Base-by-base conservation (phyloP, 2,329 filamentous ascomycete genomes). In the Exophiala viscosa region DNA sequence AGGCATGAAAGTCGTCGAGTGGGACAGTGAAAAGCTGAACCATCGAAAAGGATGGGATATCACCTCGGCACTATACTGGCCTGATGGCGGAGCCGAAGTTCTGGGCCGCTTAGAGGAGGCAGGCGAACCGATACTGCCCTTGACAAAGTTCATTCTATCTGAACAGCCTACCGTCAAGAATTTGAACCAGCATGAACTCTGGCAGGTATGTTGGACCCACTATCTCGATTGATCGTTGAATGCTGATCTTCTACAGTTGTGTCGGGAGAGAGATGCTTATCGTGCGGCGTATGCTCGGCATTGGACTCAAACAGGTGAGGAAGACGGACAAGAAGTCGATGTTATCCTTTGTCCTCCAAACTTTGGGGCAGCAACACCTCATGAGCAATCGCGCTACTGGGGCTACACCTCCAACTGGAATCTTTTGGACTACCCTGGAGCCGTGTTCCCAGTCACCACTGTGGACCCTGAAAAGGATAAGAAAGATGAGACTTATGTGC, bases 361-460 rank as follows among this genome's bases (percentile, higher is more conserved):
- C 10, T 52, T 55, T 5, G 48, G 48, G 3, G 45, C 55, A 6
- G 59, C 59, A 10, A 78, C 75, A 2, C 68, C 78, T 56, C 73
- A 81, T 56, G 66, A 81, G 57, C 67, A 73, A 53, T 61, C 85
- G 64, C 72, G 67, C 33, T 81, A 81, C 58, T 87, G 83, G 83
- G 77, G 76, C 1, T 88, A 88, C 60, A 86, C 83, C 0, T 71
- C 77, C 0, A 78, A 82, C 55, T 88, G 84, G 83, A 88, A 88
- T 64, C 61, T 87, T 38, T 74, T 88, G 1, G 84, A 88, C 65
- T 86, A 86, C 64, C 81, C 84, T 0, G 78, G 75, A 7, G 66
- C 79, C 2, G 75, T 83, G 0, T 86, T 88, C 63, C 85, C 85
- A 0, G 79, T 79, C 1, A 70, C 69, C 1, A 64, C 69, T 33